phyloP scores from a whole-genome alignment of 2,329 filamentous ascomycete species.

The Colletotrichum theobromicola region DNA sequence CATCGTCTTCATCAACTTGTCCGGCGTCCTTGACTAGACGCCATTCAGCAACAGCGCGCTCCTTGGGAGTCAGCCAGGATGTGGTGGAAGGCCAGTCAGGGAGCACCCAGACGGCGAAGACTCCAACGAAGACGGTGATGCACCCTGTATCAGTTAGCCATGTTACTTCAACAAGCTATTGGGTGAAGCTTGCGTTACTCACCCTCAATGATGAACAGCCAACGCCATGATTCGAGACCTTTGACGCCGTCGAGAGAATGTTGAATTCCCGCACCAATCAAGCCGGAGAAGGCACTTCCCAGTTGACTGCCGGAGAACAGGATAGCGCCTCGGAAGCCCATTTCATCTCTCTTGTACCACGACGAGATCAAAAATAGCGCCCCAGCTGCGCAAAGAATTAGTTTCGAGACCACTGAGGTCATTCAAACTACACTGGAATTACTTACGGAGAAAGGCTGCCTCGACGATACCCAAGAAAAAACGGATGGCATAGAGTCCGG shows the following conservation, averaged over 20 bases:
- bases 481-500: conserved; percentile 37
- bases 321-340: conserved; percentile 45
- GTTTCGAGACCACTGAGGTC: background rate
- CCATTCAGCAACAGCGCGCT: conserved; percentile 58
- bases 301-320: conserved; percentile 35
- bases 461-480: conserved; percentile 44
- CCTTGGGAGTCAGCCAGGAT: conserved; percentile 52
- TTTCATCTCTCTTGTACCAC: conserved; percentile 48
- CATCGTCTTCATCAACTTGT: conserved; percentile 44
- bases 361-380: conserved; percentile 52
- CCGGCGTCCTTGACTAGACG: conserved; percentile 52
- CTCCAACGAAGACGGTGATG: conserved; percentile 42
- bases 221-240: conserved; percentile 54
- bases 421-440: rapidly evolving
- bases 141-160: background rate
- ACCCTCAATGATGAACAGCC: conserved; percentile 55
- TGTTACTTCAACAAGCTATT: background rate
- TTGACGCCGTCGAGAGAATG: conserved; percentile 45
- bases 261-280: conserved; percentile 36
- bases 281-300: conserved; percentile 34
- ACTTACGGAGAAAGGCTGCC: background rate
- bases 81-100: conserved; percentile 60
- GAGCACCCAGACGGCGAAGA: conserved; percentile 39
- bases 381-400: conserved; percentile 44
- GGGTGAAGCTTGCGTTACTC: rapidly evolving